Evolutionary conservation across 2,329 filamentous ascomycete genomes (phyloP).

Genomic region (Lachnellula occidentalis): DNA sequence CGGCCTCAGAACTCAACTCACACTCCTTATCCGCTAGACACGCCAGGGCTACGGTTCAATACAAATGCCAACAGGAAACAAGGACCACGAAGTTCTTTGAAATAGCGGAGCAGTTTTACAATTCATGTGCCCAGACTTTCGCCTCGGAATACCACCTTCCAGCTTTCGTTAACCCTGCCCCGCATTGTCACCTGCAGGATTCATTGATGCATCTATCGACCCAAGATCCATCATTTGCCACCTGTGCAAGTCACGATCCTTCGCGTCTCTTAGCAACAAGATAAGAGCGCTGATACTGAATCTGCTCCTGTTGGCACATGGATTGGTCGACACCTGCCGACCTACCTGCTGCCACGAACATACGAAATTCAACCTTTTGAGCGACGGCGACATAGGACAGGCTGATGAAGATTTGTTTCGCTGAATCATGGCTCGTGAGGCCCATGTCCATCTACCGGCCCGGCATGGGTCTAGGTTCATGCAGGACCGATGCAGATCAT

Average conservation of each 20-base stretch:
- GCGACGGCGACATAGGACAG: neutral
- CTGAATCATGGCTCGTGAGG: too few species aligned
- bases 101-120: too few species aligned
- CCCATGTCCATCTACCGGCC: neutral
- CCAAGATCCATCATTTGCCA: neutral
- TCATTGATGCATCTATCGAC: too few species aligned
- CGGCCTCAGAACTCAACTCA: neutral
- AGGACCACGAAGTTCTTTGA: too few species aligned
- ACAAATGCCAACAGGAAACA: neutral
- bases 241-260: neutral
- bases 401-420: neutral
- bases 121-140: too few species aligned
- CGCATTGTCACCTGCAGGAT: too few species aligned
- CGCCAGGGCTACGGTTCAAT: neutral
- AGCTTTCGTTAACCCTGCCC: too few species aligned
- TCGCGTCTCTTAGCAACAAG: neutral
- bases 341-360: neutral
- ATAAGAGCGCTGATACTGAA: too few species aligned
- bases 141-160: too few species aligned
- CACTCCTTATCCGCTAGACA: neutral
- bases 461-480: neutral
- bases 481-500: neutral
- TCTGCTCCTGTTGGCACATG: neutral
- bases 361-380: neutral
- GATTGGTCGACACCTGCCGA: neutral